phyloP scores from a whole-genome alignment of 208 protist species.

The Angomonas ambiguus region DNA sequence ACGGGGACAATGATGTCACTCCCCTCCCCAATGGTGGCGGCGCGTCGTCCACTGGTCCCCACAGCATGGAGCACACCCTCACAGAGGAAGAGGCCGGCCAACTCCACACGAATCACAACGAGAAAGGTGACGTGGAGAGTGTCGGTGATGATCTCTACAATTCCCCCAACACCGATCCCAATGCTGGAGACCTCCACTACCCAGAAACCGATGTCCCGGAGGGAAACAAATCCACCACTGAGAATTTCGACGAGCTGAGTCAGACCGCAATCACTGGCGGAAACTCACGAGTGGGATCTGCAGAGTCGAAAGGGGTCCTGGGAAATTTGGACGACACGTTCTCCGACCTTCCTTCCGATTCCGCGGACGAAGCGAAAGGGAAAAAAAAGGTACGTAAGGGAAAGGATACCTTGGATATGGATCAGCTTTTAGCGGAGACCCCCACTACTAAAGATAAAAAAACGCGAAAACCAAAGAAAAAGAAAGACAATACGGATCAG shows the following conservation, averaged over 20 bases:
- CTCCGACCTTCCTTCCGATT: not conserved
- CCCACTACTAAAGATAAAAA: not conserved
- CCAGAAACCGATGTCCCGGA: not conserved
- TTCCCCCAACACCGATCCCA: not conserved
- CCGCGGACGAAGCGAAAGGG: not conserved
- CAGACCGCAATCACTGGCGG: not conserved
- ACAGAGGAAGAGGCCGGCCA: not conserved
- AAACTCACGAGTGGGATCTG: not conserved
- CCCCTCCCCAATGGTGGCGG: not conserved
- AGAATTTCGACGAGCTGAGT: not conserved
- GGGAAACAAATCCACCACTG: not conserved
- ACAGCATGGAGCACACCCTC: constrained; percentile 20
- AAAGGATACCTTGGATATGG: no score
- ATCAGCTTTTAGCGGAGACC: no score
- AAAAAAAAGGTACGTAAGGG: constrained; percentile 1
- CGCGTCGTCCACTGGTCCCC: not conserved
- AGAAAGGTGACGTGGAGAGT: not conserved
- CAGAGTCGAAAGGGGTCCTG: not conserved
- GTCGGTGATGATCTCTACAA: not conserved
- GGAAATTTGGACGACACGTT: not conserved
- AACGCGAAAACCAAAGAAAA: not conserved
- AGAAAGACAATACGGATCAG: not conserved
- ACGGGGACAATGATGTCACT: not conserved
- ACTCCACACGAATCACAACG: not conserved
- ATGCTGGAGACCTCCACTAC: not conserved